Evolutionary conservation across 2,329 filamentous ascomycete genomes (phyloP), one percentile per base, ranked within the genome.

Genomic region (Teratosphaeria epicoccoides): DNA sequence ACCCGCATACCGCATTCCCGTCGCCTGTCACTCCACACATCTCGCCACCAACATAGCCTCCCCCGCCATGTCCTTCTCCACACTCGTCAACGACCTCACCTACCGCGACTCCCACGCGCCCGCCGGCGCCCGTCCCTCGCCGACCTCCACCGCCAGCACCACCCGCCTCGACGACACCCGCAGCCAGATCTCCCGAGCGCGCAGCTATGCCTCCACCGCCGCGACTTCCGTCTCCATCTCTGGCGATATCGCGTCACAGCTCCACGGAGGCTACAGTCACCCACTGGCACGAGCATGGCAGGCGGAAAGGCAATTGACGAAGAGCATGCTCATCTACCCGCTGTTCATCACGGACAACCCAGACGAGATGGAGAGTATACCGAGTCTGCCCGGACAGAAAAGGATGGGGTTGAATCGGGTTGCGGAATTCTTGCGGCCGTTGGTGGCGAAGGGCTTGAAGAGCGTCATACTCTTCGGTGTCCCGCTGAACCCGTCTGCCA

Each of bases 401-500:
- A 90, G 91, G 64, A 83, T 89, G 55, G 91, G 93, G 56, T 68
- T 97, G 66, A 95, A 94, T 76, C 87, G 84, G 62, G 70, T 97
- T 53, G 77, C 94, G 6, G 81, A 88, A 6, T 93, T 91, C 72
- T 81, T 97, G 59, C 83, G 86, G 60, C 87, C 90, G 2, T 82
- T 98, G 43, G 81, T 97, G 24, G 84, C 81, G 64, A 96, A 95
- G 71, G 93, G 93, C 24, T 80, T 98, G 26, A 83, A 84, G 54
- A 95, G 89, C 25, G 90, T 98, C 53, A 95, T 98, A 58, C 79
- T 98, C 24, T 98, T 98, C 63, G 93, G 93, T 59, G 93, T 98
- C 2, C 93, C 93, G 24, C 77, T 95, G 57, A 82, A 80, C 48
- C 80, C 87, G 2, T 80, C 82, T 52, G 83, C 81, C 60, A 98